Conservation (phyloP, 1,284 basidiomycete species). For the Inonotus obliquus region DNA sequence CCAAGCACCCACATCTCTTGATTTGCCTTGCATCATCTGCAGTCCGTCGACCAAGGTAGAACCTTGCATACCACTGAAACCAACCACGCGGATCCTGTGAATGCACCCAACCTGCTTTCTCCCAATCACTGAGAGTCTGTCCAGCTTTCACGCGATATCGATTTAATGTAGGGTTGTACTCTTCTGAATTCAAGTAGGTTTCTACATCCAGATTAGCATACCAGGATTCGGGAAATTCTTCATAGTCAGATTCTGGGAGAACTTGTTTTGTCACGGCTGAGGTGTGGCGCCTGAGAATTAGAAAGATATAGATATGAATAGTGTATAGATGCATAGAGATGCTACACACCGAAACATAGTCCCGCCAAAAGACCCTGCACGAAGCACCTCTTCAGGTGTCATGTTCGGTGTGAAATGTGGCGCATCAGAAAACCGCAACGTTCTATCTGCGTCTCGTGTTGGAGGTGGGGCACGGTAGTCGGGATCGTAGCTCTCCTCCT, state of each 20-base stretch:
- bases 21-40: constrained; percentile 40
- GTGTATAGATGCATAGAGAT: neutral
- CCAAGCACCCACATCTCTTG: constrained; percentile 30
- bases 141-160: constrained; percentile 37
- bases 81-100: constrained; percentile 38
- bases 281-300: constrained; percentile 16
- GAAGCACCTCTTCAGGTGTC: constrained; percentile 39
- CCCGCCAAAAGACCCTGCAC: constrained; percentile 38
- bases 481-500: constrained; percentile 13
- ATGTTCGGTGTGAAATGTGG: constrained; percentile 38
- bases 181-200: constrained; percentile 22
- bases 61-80: constrained; percentile 40
- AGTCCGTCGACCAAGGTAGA: constrained; percentile 37
- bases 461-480: constrained; percentile 24
- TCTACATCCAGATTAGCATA: constrained; percentile 6
- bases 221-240: constrained; percentile 17
- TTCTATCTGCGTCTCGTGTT: constrained; percentile 26
- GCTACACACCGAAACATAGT: constrained; percentile 32
- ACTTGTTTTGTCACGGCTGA: constrained; percentile 11
- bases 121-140: constrained; percentile 39
- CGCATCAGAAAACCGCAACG: constrained; percentile 32
- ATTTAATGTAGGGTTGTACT: constrained; percentile 31
- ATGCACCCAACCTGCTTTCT: constrained; percentile 40
- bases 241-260: constrained; percentile 20
- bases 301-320: neutral